phyloP scores from a whole-genome alignment of 441 rosid genomes.

The Biscutella laevigata region DNA sequence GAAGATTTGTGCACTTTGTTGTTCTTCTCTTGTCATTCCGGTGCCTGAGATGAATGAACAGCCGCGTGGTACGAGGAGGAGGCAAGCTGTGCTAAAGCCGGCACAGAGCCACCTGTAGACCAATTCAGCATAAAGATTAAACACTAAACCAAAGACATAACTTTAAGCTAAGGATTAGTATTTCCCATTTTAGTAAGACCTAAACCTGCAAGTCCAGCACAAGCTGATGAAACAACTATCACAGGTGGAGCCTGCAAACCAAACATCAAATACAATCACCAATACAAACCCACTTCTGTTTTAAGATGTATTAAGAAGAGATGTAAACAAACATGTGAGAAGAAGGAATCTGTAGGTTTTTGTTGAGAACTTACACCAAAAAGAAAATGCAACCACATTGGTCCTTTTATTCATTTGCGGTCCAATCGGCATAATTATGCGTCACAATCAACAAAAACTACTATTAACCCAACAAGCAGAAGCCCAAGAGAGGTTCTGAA shows the following conservation, averaged over 20 bases:
- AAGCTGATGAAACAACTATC: conserved; percentile 68
- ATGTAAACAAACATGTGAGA: too few relatives aligned
- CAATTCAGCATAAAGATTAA: background rate
- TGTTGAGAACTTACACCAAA: conserved; percentile 53
- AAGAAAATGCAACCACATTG: conserved; percentile 86
- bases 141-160: background rate
- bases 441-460: conserved; percentile 10
- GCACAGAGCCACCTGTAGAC: conserved; percentile 62
- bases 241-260: conserved; percentile 72
- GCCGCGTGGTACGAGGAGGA: conserved; percentile 66
- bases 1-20: background rate
- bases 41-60: conserved; percentile 29
- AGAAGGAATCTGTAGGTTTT: background rate
- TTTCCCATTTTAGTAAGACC: too few relatives aligned
- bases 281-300: background rate
- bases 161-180: background rate
- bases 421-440: conserved; percentile 74
- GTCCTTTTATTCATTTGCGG: conserved; percentile 61
- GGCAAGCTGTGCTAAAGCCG: conserved; percentile 59
- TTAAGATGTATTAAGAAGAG: background rate
- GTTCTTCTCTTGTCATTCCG: background rate
- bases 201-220: conserved; percentile 74
- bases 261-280: background rate
- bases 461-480: background rate
- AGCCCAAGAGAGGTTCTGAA: background rate